Evolutionary conservation across 2,329 filamentous ascomycete genomes (phyloP).

Genomic region (Aspergillus udagawae): DNA sequence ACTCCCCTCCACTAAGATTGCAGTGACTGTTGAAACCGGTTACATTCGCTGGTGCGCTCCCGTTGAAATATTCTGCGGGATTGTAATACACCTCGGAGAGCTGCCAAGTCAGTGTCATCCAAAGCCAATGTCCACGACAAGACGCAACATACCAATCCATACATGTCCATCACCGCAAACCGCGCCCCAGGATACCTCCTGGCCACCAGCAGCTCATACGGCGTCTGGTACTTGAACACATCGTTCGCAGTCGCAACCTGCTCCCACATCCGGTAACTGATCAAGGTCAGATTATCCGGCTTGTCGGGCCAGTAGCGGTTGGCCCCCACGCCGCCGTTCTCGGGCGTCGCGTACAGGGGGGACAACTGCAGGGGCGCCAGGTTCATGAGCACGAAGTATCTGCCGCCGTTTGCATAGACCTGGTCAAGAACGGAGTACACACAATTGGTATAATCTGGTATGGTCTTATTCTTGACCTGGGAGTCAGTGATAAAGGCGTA

Average conservation of each 20-base stretch:
- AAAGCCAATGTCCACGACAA: not conserved
- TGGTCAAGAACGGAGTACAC: constrained; percentile 60
- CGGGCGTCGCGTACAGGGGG: constrained; percentile 60
- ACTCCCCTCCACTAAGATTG: constrained; percentile 35
- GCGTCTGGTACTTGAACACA: constrained; percentile 50
- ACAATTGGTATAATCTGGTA: constrained; percentile 65
- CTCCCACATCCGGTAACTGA: constrained; percentile 51
- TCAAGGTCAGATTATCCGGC: constrained; percentile 47
- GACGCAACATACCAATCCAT: constrained; percentile 48
- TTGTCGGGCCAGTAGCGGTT: constrained; percentile 48
- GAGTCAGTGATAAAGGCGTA: constrained; percentile 63
- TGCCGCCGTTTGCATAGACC: constrained; percentile 62
- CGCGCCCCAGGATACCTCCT: constrained; percentile 51
- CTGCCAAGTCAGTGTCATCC: not conserved
- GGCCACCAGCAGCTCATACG: constrained; percentile 42
- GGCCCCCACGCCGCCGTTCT: constrained; percentile 41
- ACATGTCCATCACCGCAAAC: constrained; percentile 64
- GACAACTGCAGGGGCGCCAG: constrained; percentile 62
- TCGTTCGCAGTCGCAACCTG: constrained; percentile 49
- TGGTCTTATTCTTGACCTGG: constrained; percentile 56
- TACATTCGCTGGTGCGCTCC: constrained; percentile 59
- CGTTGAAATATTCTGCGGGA: constrained; percentile 59
- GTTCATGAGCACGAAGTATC: constrained; percentile 71
- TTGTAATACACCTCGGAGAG: constrained; percentile 58
- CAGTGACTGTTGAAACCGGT: constrained; percentile 58